Conservation (phyloP, 805 yeast species). For the Kodamaea kakaduensis region DNA sequence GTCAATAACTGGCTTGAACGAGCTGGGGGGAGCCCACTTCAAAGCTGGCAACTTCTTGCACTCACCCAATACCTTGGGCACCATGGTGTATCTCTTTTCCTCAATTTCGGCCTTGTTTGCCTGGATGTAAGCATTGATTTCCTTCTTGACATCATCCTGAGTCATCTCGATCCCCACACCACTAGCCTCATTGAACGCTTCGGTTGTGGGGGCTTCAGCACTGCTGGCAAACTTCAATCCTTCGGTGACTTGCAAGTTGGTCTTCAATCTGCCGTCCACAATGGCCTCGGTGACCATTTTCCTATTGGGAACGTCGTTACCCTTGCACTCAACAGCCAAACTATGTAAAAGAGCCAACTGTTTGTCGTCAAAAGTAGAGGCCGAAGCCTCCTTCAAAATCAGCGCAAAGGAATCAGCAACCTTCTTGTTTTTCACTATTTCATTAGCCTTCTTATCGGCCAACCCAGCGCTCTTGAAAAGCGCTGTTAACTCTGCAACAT, state of each 20-base stretch:
- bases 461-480: slow-evolving; percentile 55
- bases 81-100: slow-evolving; percentile 71
- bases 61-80: slow-evolving; percentile 74
- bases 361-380: slow-evolving; percentile 48
- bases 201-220: slow-evolving; percentile 39
- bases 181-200: slow-evolving; percentile 52
- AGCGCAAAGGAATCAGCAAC: slow-evolving; percentile 67
- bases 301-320: slow-evolving; percentile 48
- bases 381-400: slow-evolving; percentile 46
- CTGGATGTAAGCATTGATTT: slow-evolving; percentile 57
- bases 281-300: slow-evolving; percentile 57
- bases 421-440: slow-evolving; percentile 80
- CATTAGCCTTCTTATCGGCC: slow-evolving; percentile 69
- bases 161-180: slow-evolving; percentile 82
- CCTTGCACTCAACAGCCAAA: slow-evolving; percentile 70
- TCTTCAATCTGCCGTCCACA: slow-evolving; percentile 56
- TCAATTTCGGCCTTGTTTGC: slow-evolving; percentile 56
- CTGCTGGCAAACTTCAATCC: slow-evolving; percentile 70
- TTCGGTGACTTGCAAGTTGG: slow-evolving; percentile 73
- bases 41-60: slow-evolving; percentile 68
- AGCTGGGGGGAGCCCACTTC: slow-evolving; percentile 89
- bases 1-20: slow-evolving; percentile 86
- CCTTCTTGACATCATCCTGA: slow-evolving; percentile 56
- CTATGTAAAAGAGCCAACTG: slow-evolving; percentile 66
- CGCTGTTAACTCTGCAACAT: slow-evolving; percentile 25